These are phyloP conservation scores for Camelina neglecta DNA, from an alignment of 345 rosid genomes.

Conservation along the genomic window DNA sequence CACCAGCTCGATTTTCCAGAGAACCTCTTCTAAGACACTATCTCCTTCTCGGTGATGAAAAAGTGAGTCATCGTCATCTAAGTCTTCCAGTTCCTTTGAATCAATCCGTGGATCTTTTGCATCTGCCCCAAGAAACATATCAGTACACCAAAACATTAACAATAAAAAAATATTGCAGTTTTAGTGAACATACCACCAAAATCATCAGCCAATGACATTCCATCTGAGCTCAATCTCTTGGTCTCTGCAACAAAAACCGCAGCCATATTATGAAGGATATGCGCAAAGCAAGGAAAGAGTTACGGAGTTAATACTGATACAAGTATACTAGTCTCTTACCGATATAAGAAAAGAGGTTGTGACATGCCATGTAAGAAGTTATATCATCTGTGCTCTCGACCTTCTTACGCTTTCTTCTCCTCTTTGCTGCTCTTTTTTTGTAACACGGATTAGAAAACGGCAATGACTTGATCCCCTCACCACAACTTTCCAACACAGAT, in stretches of 20 bases:
- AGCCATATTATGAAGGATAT: neutral
- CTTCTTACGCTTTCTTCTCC: constrained; percentile 76
- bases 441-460: constrained; percentile 66
- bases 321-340: constrained; percentile 51
- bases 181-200: constrained; percentile 48
- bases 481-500: constrained; percentile 56
- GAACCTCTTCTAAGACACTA: constrained; percentile 61
- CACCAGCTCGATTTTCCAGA: constrained; percentile 68
- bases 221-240: constrained; percentile 66
- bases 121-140: constrained; percentile 40
- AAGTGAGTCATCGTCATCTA: constrained; percentile 46
- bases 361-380: constrained; percentile 61
- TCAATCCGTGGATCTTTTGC: constrained; percentile 50
- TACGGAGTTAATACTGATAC: constrained; percentile 1
- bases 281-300: constrained; percentile 12
- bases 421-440: constrained; percentile 62
- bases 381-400: constrained; percentile 64
- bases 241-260: constrained; percentile 57
- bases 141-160: constrained; percentile 34
- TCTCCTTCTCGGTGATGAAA: constrained; percentile 59
- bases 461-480: constrained; percentile 59
- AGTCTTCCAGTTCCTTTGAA: constrained; percentile 45
- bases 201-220: constrained; percentile 59
- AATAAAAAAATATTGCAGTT: constrained; percentile 3
- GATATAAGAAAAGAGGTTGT: constrained; percentile 70